Conservation (phyloP, 805 yeast genomes). For the Maudiozyma barnettii region DNA sequence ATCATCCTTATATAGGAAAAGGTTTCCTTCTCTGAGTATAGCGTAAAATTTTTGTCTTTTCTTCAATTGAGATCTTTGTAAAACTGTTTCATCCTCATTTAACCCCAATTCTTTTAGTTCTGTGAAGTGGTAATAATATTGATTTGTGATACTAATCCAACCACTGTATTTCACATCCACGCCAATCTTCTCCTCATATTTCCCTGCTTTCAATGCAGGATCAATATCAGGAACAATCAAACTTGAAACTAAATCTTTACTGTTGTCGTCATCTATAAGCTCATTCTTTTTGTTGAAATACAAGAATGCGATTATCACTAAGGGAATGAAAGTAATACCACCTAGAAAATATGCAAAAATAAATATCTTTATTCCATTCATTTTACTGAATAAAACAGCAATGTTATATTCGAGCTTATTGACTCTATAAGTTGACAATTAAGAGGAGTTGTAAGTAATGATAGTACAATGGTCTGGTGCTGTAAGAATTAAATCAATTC, state of each 20-base stretch:
- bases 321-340: conserved; percentile 72
- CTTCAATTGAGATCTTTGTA: conserved; percentile 28
- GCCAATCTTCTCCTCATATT: conserved; percentile 56
- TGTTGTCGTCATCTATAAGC: conserved; percentile 12
- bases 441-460: too few relatives aligned
- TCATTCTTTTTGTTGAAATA: conserved; percentile 27
- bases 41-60: conserved; percentile 53
- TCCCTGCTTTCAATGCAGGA: conserved; percentile 46
- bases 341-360: conserved; percentile 56
- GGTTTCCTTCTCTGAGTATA: conserved; percentile 74
- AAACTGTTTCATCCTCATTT: conserved; percentile 8
- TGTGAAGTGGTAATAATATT: conserved; percentile 50
- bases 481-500: too few relatives aligned
- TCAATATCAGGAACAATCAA: conserved; percentile 20
- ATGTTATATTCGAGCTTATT: too few relatives aligned
- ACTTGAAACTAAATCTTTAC: conserved; percentile 14
- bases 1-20: conserved; percentile 76
- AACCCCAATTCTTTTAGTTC: conserved; percentile 12
- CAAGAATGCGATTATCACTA: conserved; percentile 31
- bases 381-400: not conserved
- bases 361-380: conserved; percentile 27
- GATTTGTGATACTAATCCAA: conserved; percentile 79
- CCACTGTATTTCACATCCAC: conserved; percentile 58
- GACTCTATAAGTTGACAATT: too few relatives aligned
- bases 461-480: too few relatives aligned